These are phyloP conservation scores for Stemphylium beticola DNA, from an alignment of 2,329 filamentous ascomycete species.

Conservation along the genomic window DNA sequence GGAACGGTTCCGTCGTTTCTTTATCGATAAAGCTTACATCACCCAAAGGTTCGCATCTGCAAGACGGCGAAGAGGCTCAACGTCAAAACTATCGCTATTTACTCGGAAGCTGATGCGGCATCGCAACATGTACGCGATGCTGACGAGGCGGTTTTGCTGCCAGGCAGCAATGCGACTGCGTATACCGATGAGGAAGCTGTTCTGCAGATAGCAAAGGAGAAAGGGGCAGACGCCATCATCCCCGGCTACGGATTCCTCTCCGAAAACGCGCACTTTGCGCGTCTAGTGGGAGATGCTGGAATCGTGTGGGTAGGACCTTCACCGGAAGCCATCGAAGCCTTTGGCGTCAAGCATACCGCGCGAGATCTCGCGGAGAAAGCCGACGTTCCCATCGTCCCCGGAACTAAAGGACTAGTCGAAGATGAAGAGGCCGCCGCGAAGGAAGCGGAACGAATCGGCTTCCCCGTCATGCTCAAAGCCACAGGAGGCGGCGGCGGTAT, in stretches of 20 bases:
- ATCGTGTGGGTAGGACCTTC: constrained; percentile 67
- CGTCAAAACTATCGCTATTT: constrained; percentile 63
- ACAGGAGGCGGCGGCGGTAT: constrained; percentile 65
- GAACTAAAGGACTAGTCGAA: constrained; percentile 59
- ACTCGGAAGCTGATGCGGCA: constrained; percentile 62
- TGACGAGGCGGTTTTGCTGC: constrained; percentile 60
- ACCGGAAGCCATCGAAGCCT: constrained; percentile 59
- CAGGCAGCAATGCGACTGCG: constrained; percentile 55
- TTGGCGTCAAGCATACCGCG: constrained; percentile 66
- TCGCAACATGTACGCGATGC: constrained; percentile 62
- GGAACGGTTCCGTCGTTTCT: neutral
- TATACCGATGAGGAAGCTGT: constrained; percentile 59
- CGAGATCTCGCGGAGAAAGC: constrained; percentile 60
- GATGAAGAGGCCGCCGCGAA: constrained; percentile 10
- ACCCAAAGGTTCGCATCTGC: constrained; percentile 54
- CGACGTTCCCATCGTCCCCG: constrained; percentile 62
- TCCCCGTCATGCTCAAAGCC: constrained; percentile 65
- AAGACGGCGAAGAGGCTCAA: constrained; percentile 58
- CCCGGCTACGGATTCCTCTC: constrained; percentile 72
- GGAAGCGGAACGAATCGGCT: constrained; percentile 58
- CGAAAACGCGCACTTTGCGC: constrained; percentile 68
- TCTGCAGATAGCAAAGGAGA: constrained; percentile 59
- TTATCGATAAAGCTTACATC: constrained; percentile 23
- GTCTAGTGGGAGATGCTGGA: constrained; percentile 59
- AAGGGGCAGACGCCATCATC: constrained; percentile 63